These are phyloP conservation scores for Nicotiana rustica DNA, from an alignment of 305 asterid genomes.

Conservation along the genomic window DNA sequence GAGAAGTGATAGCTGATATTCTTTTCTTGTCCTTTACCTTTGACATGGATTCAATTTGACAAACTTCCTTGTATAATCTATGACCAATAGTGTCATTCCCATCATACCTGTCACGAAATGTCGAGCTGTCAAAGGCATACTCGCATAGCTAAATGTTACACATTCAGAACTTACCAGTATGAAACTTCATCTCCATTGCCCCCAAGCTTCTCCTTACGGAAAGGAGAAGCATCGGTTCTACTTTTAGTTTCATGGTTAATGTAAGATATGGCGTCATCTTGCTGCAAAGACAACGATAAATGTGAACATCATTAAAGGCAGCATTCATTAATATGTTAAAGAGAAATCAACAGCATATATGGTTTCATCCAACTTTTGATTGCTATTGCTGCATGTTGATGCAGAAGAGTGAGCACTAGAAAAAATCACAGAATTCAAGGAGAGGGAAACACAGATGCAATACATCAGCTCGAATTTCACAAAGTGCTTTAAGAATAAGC, in stretches of 20 bases:
- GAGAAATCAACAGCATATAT: constrained; percentile 20
- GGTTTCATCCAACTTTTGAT: constrained; percentile 19
- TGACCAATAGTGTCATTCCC: constrained; percentile 71
- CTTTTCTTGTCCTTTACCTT: constrained; percentile 46
- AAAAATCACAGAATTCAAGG: constrained; percentile 25
- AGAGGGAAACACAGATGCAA: constrained; percentile 35
- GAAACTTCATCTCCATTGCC: constrained; percentile 66
- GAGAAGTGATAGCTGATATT: constrained; percentile 47
- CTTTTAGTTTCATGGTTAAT: constrained; percentile 60
- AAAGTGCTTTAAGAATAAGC: constrained; percentile 81
- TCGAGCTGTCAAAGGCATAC: constrained; percentile 32
- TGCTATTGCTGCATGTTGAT: constrained; percentile 1
- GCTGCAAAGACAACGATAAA: constrained; percentile 55
- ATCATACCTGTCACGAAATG: constrained; percentile 68
- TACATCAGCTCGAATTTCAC: constrained; percentile 93
- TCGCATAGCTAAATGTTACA: constrained; percentile 29
- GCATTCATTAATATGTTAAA: neutral
- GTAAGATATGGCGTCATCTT: constrained; percentile 66
- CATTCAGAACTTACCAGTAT: constrained; percentile 63
- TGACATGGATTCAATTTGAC: constrained; percentile 41
- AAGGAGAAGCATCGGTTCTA: constrained; percentile 58
- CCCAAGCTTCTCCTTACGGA: constrained; percentile 74
- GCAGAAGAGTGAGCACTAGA: constrained; percentile 27
- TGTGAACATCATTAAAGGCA: constrained; percentile 23
- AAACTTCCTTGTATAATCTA: constrained; percentile 84